Evolutionary conservation across 2,329 filamentous ascomycete genomes (phyloP).

Genomic region (Fusarium agapanthi): DNA sequence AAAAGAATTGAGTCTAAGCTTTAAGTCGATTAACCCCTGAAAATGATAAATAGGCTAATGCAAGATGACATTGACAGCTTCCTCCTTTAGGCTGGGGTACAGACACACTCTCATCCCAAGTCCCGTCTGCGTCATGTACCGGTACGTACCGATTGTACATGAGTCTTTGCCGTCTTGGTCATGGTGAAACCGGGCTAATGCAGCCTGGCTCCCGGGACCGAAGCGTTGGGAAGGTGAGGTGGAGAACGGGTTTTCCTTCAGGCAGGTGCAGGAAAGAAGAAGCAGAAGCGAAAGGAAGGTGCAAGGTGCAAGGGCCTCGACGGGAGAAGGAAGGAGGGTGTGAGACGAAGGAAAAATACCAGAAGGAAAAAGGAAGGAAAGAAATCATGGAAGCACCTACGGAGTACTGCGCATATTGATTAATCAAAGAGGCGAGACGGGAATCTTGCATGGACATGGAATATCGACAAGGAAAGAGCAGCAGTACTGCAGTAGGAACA

Average conservation of each 20-base stretch:
- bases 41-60: constrained; percentile 31
- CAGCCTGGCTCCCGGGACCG: constrained; percentile 39
- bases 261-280: background rate
- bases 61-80: constrained; percentile 42
- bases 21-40: background rate
- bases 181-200: constrained; percentile 39
- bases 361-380: constrained; percentile 5
- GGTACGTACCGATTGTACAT: constrained; percentile 15
- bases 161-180: background rate
- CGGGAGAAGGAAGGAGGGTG: background rate
- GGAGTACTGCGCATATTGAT: background rate
- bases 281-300: constrained; percentile 1
- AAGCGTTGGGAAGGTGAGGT: constrained; percentile 38
- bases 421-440: constrained; percentile 27
- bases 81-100: constrained; percentile 25
- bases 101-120: background rate
- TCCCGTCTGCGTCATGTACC: constrained; percentile 14
- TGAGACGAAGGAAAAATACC: background rate
- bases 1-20: background rate
- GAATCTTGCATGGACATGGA: constrained; percentile 34
- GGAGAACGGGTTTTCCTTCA: constrained; percentile 4
- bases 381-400: background rate
- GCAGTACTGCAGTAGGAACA: too few species aligned
- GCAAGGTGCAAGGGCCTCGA: background rate
- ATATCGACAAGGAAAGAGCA: constrained; percentile 11